Base-by-base conservation (phyloP, 345 rosid genomes). In the Acer saccharum region DNA sequence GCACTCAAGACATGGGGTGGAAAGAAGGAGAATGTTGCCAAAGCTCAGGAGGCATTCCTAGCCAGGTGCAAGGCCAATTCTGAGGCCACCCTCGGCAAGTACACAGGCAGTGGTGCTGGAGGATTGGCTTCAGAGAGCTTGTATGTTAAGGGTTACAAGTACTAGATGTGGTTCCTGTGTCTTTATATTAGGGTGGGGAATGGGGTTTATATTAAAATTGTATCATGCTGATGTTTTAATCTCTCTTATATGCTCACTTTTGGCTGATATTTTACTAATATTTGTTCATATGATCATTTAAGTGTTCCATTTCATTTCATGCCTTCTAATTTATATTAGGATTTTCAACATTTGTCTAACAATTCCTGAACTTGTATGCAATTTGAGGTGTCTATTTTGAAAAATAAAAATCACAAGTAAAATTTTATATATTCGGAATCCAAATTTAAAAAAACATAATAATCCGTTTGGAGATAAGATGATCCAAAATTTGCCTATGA, bases 1-100 rank as follows among this genome's bases (percentile, higher is more conserved):
- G 93, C 99, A 2, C 98, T 95, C 81, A 95, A 90, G 89, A 88
- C 84, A 21, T 95, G 99, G 97, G 87, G 39, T 0, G 99, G 99
- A 41, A 92, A 93, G 67, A 92, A 93, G 67, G 97, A 92, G 80
- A 92, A 89, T 69, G 79, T 93, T 1, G 86, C 61, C 43, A 90
- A 91, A 55, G 98, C 98, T 58, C 98, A 93, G 67, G 85, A 87
- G 72, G 87, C 84, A 14, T 95, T 95, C 90, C 71, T 91, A 73
- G 79, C 20, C 12, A 84, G 99, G 82, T 93, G 98, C 92, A 89
- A 87, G 86, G 93, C 89, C 27, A 95, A 91, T 79, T 93, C 97
- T 0, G 96, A 92, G 1, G 96, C 98, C 63, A 92, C 94, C 2
- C 89, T 95, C 4, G 97, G 96, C 21, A 90, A 92, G 83, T 93